A percentile compares a stretch with the other conserved stretches of the same genome.
phyloP scores from a whole-genome alignment of 148 eudicot species.

The Cornus florida region DNA sequence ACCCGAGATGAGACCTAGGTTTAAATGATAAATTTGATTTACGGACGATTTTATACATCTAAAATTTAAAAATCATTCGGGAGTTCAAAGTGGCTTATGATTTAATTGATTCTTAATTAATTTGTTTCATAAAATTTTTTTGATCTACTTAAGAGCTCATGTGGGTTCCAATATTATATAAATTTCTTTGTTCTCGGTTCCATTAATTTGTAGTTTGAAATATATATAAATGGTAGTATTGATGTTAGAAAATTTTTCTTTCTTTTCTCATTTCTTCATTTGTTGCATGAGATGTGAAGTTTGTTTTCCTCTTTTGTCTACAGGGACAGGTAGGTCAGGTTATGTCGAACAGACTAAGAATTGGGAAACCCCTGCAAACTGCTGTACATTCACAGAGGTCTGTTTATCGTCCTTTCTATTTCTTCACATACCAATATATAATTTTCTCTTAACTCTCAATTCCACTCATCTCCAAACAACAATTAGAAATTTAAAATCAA shows the following conservation, averaged over 20 bases:
- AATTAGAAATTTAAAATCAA: slow-evolving; percentile 11
- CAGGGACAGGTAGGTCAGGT: slow-evolving; percentile 35
- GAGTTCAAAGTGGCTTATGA: no score
- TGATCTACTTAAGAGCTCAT: no score
- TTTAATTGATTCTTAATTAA: no score
- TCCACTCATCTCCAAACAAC: slow-evolving; percentile 2
- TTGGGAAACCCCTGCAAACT: slow-evolving; percentile 39
- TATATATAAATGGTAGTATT: background rate
- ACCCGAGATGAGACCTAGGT: no score
- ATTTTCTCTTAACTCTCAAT: background rate
- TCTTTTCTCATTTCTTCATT: slow-evolving; percentile 9
- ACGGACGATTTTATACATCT: no score
- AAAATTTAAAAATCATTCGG: no score
- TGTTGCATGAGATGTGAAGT: slow-evolving; percentile 12
- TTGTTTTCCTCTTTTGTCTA: slow-evolving; percentile 10
- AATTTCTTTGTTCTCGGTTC: no score
- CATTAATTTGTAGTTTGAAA: background rate
- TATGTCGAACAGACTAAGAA: slow-evolving; percentile 42
- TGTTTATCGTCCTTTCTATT: background rate
- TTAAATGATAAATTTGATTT: no score
- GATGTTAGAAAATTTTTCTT: slow-evolving; percentile 2
- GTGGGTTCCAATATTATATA: no score
- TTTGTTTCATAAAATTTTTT: no score
- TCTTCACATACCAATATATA: background rate
- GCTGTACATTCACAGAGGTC: slow-evolving; percentile 36